Conservation (phyloP, 164 flowering plant genomes). For the Warburgia ugandensis region DNA sequence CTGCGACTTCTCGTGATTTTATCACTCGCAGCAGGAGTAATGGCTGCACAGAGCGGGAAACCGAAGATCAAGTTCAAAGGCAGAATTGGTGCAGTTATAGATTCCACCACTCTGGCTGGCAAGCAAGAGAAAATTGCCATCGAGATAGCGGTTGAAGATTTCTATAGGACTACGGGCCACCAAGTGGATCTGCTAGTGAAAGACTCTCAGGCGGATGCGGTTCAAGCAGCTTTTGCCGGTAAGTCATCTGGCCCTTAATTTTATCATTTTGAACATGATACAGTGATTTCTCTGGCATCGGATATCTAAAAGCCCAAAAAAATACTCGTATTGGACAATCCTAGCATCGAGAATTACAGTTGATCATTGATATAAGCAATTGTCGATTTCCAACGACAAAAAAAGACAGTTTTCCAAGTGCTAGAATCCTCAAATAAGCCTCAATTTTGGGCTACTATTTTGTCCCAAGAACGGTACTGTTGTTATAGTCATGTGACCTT, state of each 20-base stretch:
- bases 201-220: slow-evolving; percentile 17
- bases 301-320: background rate
- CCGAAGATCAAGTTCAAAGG: background rate
- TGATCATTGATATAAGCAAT: too few relatives aligned
- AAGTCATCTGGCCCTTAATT: background rate
- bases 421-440: too few relatives aligned
- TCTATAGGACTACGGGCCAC: slow-evolving; percentile 10
- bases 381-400: too few relatives aligned
- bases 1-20: too few relatives aligned
- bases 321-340: background rate
- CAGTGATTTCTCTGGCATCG: background rate
- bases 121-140: slow-evolving; percentile 31
- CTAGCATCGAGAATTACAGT: background rate
- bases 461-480: too few relatives aligned
- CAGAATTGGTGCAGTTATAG: slow-evolving; percentile 27
- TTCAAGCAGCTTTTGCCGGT: slow-evolving; percentile 27
- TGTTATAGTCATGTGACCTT: too few relatives aligned
- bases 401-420: too few relatives aligned
- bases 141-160: slow-evolving; percentile 26
- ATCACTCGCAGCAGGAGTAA: too few relatives aligned
- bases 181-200: slow-evolving; percentile 17
- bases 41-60: too few relatives aligned
- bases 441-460: too few relatives aligned
- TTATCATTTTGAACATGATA: too few relatives aligned
- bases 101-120: slow-evolving; percentile 23